Base-by-base conservation (phyloP, 805 yeast genomes). In the Lachancea cidri region DNA sequence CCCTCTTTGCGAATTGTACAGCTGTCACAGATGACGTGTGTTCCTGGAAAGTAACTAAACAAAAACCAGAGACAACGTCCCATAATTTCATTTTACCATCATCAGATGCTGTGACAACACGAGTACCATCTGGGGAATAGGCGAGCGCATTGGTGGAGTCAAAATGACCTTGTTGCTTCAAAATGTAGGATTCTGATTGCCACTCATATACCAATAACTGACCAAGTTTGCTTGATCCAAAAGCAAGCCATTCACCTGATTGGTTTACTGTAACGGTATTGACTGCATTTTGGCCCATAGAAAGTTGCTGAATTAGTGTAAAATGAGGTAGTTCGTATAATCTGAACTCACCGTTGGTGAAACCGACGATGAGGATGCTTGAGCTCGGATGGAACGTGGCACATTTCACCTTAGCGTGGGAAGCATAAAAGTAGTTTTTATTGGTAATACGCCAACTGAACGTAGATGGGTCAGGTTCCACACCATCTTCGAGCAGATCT, bases 21-120 rank as follows among this genome's bases (percentile, higher is more conserved):
- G 82, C 86, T 0, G 96, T 88, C 4, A 93, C 95, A 0, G 94
- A 83, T 1, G 95, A 79, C 1, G 85, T 75, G 56, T 93, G 98
- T 53, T 91, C 97, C 33, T 81, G 83, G 57, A 93, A 89, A 0
- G 98, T 93, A 25, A 82, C 88, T 17, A 91, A 72, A 62, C 96
- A 87, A 59, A 93, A 93, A 0, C 98, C 98, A 2, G 96, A 84
- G 8, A 71, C 73, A 16, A 88, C 80, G 60, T 93, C 98, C 98
- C 98, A 93, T 13, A 93, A 84, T 62, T 93, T 93, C 49, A 93
- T 84, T 54, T 89, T 89, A 29, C 98, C 98, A 60, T 93, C 98
- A 58, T 91, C 98, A 1, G 96, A 77, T 2, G 95, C 97, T 1
- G 98, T 91, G 3, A 91, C 93, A 3, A 91, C 73, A 53, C 87